Conservation (phyloP, 495 filamentous ascomycete species). For the Xylona heveae region DNA sequence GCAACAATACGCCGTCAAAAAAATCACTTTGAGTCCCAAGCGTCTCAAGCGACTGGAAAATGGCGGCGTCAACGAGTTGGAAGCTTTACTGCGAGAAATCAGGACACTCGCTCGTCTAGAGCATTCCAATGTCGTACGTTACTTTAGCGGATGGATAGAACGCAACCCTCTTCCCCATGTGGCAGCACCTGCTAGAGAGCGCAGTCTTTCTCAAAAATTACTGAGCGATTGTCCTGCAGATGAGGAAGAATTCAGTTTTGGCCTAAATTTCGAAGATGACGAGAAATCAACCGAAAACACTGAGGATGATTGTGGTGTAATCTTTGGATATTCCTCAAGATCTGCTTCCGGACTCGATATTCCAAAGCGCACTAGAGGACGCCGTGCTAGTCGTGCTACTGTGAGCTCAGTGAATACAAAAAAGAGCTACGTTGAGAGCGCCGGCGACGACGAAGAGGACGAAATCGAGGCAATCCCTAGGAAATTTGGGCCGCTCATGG, state of each 20-base stretch:
- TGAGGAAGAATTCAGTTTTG: background rate
- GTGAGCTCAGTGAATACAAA: background rate
- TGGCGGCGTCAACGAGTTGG: slow-evolving; percentile 11
- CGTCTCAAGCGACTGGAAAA: slow-evolving; percentile 10
- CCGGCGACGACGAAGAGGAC: background rate
- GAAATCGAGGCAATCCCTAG: too few relatives aligned
- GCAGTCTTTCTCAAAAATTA: too few relatives aligned
- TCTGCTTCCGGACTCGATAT: too few relatives aligned
- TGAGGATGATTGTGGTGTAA: background rate
- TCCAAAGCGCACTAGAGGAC: background rate
- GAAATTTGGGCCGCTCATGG: too few relatives aligned
- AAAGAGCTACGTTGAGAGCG: background rate
- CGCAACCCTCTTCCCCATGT: background rate
- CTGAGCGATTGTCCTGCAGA: slow-evolving; percentile 1
- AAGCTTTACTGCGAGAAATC: slow-evolving; percentile 16
- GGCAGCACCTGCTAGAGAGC: slow-evolving; percentile 6
- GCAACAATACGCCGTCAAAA: slow-evolving; percentile 21
- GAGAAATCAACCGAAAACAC: too few relatives aligned
- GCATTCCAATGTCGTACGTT: slow-evolving; percentile 18
- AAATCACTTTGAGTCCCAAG: slow-evolving; percentile 13
- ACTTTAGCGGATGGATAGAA: slow-evolving; percentile 15
- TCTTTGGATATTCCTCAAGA: background rate
- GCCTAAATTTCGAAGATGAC: background rate
- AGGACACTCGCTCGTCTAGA: slow-evolving; percentile 11
- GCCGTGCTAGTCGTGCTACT: background rate